These are phyloP conservation scores for Epichloe gansuensis DNA, from an alignment of 2,329 filamentous ascomycete species.

Conservation along the genomic window DNA sequence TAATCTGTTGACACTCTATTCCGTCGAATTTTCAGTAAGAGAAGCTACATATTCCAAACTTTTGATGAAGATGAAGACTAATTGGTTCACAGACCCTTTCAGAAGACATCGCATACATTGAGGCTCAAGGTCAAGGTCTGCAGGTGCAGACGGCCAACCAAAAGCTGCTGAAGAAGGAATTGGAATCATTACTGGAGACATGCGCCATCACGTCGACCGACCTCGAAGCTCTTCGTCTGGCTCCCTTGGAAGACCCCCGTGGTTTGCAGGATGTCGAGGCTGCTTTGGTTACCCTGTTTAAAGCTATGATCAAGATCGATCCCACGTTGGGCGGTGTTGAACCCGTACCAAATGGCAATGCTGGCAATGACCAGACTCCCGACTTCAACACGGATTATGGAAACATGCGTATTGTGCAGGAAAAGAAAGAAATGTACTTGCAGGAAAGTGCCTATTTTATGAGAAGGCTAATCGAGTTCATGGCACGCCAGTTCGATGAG, in stretches of 20 bases:
- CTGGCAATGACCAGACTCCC: conserved; percentile 27
- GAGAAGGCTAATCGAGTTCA: conserved; percentile 65
- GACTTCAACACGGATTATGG: conserved; percentile 62
- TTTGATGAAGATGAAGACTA: background rate
- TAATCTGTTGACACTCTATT: conserved; percentile 84
- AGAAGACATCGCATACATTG: conserved; percentile 93
- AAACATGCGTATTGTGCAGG: conserved; percentile 84
- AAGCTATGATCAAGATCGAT: conserved; percentile 87
- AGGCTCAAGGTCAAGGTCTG: conserved; percentile 90
- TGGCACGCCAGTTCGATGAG: conserved; percentile 67
- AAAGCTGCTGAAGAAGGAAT: conserved; percentile 79
- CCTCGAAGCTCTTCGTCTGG: conserved; percentile 58
- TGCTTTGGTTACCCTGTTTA: conserved; percentile 71
- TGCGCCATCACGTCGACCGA: conserved; percentile 72
- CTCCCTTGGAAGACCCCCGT: conserved; percentile 56
- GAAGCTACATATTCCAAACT: background rate
- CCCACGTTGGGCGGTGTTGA: conserved; percentile 53
- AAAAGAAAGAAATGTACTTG: conserved; percentile 85
- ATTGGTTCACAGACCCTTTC: conserved; percentile 57
- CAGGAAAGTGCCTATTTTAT: conserved; percentile 66
- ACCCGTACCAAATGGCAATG: conserved; percentile 34
- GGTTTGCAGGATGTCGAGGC: conserved; percentile 68
- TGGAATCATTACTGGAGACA: conserved; percentile 78
- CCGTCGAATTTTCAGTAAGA: conserved; percentile 80
- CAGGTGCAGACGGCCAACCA: conserved; percentile 97